Evolutionary conservation across 306 rosid species (phyloP), one percentile per base, ranked within the genome.

Genomic region (Medicago lupulina): DNA sequence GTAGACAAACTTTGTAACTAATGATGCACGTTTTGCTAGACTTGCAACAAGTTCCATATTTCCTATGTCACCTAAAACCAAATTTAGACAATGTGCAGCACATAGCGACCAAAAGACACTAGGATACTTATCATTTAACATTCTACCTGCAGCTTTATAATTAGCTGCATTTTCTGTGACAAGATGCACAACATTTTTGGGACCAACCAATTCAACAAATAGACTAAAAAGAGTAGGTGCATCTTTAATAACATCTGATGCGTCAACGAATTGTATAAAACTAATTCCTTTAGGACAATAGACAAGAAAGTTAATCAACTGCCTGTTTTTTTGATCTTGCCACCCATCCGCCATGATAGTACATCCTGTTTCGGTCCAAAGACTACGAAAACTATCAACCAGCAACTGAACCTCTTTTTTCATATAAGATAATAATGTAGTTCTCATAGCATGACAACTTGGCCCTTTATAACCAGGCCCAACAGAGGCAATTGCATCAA

Each of bases 11-110:
- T 60, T 28, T 23, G 40, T 23, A 59, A 59, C 28, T 2, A 59
- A 59, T 28, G 40, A 59, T 25, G 66, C 66, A 13, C 66, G 16
- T 5, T 57, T 57, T 57, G 15, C 63, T 57, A 57, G 15, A 57
- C 63, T 8, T 9, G 34, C 7, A 2, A 58, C 63, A 58, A 58
- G 63, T 23, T 58, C 38, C 63, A 58, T 58, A 6, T 58, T 58
- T 18, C 63, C 63, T 21, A 58, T 58, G 38, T 58, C 14, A 9
- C 38, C 38, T 58, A 58, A 58, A 19, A 58, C n/a, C 34, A 58
- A 10, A 58, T 58, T 58, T 58, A 58, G n/a, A 11, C 38, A 18
- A 11, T 58, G 31, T 21, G 63, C 59, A 13, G 57, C 21, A 6
- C 21, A 50, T 6, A 9, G 19, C 23, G 36, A 21, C 36, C 14